These are phyloP conservation scores for Aspergillus biplanus DNA, from an alignment of 495 filamentous ascomycete genomes.

Conservation along the genomic window DNA sequence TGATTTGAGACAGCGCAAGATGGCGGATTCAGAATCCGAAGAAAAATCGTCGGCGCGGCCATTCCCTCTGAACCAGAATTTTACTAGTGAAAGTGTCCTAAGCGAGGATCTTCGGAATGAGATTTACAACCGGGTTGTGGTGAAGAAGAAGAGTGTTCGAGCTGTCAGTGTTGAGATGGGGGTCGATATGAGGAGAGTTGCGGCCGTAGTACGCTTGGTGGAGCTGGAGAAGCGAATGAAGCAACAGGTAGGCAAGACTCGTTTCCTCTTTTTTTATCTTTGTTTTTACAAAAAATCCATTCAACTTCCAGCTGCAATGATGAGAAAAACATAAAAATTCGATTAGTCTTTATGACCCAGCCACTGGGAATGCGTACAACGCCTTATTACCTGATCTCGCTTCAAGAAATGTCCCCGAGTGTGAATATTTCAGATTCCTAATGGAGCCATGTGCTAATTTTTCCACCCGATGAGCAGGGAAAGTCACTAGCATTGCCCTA, in stretches of 20 bases:
- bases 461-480: slow-evolving; percentile 53
- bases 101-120: slow-evolving; percentile 73
- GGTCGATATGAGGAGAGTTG: slow-evolving; percentile 86
- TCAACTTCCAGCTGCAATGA: slow-evolving; percentile 49
- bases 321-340: slow-evolving; percentile 73
- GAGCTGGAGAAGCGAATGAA: slow-evolving; percentile 81
- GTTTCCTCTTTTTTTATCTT: slow-evolving; percentile 30
- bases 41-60: slow-evolving; percentile 43
- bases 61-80: slow-evolving; percentile 77
- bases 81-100: slow-evolving; percentile 73
- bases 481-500: slow-evolving; percentile 80
- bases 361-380: slow-evolving; percentile 69
- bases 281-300: slow-evolving; percentile 12
- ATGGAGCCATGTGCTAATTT: slow-evolving; percentile 19
- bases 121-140: slow-evolving; percentile 71
- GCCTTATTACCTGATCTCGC: slow-evolving; percentile 35
- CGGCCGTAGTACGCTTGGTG: slow-evolving; percentile 85
- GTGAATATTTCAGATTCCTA: not conserved
- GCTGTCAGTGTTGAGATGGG: slow-evolving; percentile 75
- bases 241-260: slow-evolving; percentile 62
- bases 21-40: slow-evolving; percentile 24
- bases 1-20: slow-evolving; percentile 34
- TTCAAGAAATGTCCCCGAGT: not conserved
- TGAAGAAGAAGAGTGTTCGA: slow-evolving; percentile 68
- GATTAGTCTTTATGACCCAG: slow-evolving; percentile 99